phyloP scores from a whole-genome alignment of 768 basidiomycete species.

The Cubamyces sp. region DNA sequence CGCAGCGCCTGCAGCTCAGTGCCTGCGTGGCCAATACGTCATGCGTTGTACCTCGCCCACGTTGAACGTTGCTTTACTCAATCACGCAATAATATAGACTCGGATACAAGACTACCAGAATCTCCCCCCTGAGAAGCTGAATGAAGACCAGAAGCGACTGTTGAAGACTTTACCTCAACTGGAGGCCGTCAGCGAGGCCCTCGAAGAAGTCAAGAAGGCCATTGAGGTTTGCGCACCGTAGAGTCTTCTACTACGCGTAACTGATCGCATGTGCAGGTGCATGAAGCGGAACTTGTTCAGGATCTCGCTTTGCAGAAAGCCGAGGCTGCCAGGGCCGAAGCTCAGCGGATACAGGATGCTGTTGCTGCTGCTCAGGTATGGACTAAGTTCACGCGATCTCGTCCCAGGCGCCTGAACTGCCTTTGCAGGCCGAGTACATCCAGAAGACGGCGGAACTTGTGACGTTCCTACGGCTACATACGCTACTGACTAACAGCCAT shows the following conservation, averaged over 20 bases:
- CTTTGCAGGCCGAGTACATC: slow-evolving; percentile 45
- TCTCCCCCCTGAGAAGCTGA: slow-evolving; percentile 71
- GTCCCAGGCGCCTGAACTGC: neutral
- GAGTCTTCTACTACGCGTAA: slow-evolving; percentile 1
- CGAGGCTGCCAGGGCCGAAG: slow-evolving; percentile 60
- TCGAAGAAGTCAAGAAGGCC: slow-evolving; percentile 82
- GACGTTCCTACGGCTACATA: slow-evolving; percentile 61
- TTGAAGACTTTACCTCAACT: slow-evolving; percentile 74
- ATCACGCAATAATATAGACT: slow-evolving; percentile 47
- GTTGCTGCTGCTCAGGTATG: slow-evolving; percentile 62
- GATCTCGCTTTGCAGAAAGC: slow-evolving; percentile 57
- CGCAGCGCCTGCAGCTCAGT: slow-evolving; percentile 17
- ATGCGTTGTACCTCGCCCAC: slow-evolving; percentile 7
- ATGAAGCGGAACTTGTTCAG: slow-evolving; percentile 65
- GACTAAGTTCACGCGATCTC: neutral
- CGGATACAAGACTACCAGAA: slow-evolving; percentile 74
- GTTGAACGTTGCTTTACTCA: neutral
- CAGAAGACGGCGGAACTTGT: slow-evolving; percentile 55
- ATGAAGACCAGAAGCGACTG: slow-evolving; percentile 84
- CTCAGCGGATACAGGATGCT: slow-evolving; percentile 56
- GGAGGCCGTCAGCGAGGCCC: slow-evolving; percentile 79
- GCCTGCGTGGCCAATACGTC: slow-evolving; percentile 17
- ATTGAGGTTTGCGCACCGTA: slow-evolving; percentile 61
- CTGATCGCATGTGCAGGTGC: slow-evolving; percentile 42
- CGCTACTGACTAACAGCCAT: slow-evolving; percentile 50